Evolutionary conservation across 2,329 filamentous ascomycete species (phyloP), one percentile per base, ranked within the genome.

Genomic region (Claviceps monticola): DNA sequence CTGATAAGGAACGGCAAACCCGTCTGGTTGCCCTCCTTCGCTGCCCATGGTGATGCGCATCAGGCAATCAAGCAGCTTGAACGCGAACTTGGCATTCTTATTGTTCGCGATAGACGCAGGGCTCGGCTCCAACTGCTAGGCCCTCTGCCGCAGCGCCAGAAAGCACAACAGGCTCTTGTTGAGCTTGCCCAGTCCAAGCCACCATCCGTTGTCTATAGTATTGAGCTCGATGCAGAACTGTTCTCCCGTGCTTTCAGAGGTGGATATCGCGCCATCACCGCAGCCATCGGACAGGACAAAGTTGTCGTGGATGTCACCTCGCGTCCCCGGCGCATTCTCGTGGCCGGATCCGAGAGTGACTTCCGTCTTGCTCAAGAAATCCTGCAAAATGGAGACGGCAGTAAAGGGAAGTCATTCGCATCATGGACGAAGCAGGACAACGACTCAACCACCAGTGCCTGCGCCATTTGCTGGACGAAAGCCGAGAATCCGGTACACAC

Each of bases 391-490:
- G 45, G 21, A 49, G 41, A 4, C 4, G 29, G 29, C 17, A 5
- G 17, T 11, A 42, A 21, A 13, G 29, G 4, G 4, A 34, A 11
- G 29, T 34, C 29, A 34, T 34, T 34, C 3, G 14, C 17, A 9
- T 4, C 39, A 21, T 21, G 39, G n/a, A 6, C 39, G 3, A 21
- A 21, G 26, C 21, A 46, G 17, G 45, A 45, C 4, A 29, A 49
- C 17, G 29, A 39, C 9, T 19, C 50, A 9, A 34, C 19, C 5
- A 11, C 21, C 49, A 17, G 3, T 42, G 56, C 62, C 46, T 68
- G 69, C 53, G 50, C 63, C 0, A 61, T 70, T 11, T 74, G 71
- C 51, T 68, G 62, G 59, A 64, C 56, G 8, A 61, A 63, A 36
- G 64, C 65, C 1, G 66, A 70, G 14, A 59, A 67, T 7, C 56